A percentile compares a stretch with the other conserved stretches of the same genome.
These are phyloP conservation scores for Pelargonium australe DNA, from an alignment of 441 rosid species.

Conservation along the genomic window DNA sequence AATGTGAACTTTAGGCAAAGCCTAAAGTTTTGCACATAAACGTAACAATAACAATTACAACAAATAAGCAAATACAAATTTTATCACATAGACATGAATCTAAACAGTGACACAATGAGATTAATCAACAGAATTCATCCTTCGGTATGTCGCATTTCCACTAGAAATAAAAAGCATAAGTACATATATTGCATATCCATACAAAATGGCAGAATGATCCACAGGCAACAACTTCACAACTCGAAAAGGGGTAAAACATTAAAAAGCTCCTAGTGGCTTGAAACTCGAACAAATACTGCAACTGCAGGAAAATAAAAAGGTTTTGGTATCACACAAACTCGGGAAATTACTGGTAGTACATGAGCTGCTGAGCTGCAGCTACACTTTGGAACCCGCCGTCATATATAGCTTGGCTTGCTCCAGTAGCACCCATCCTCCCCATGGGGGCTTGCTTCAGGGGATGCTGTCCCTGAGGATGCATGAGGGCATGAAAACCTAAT, in stretches of 20 bases:
- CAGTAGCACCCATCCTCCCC: slow-evolving; percentile 40
- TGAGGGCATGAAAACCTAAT: slow-evolving; percentile 64
- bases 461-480: slow-evolving; percentile 54
- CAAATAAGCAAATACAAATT: too few relatives aligned
- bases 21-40: too few relatives aligned
- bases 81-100: too few relatives aligned
- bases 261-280: background rate
- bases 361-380: slow-evolving; percentile 82
- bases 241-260: background rate
- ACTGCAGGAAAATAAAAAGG: slow-evolving; percentile 23
- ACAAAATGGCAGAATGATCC: background rate
- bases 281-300: slow-evolving; percentile 24
- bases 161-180: background rate
- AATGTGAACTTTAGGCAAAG: too few relatives aligned
- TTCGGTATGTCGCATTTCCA: background rate
- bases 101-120: too few relatives aligned
- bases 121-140: too few relatives aligned
- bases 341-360: slow-evolving; percentile 74
- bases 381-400: slow-evolving; percentile 85
- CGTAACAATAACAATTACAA: too few relatives aligned
- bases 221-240: background rate
- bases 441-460: slow-evolving; percentile 72
- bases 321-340: slow-evolving; percentile 13
- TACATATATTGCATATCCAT: background rate
- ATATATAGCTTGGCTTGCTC: slow-evolving; percentile 83